These are phyloP conservation scores for Backusella morwellensis DNA, from an alignment of 192 early-diverging fungal species.

Conservation along the genomic window DNA sequence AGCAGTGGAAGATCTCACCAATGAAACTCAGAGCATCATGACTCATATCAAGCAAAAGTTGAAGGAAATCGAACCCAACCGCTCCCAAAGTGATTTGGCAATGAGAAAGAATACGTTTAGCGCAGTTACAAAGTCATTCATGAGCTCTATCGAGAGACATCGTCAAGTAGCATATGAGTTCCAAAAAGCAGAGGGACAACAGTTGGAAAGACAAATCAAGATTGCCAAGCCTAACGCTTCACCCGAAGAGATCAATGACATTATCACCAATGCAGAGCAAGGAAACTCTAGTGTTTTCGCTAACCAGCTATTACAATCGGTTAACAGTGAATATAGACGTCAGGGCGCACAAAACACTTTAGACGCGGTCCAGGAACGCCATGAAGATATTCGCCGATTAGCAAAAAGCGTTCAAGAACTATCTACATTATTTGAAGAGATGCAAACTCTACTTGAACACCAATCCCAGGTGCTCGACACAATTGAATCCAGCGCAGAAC, in stretches of 20 bases:
- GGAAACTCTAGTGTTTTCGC: conserved; percentile 51
- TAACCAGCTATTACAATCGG: conserved; percentile 52
- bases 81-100: conserved; percentile 24
- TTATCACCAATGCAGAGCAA: conserved; percentile 42
- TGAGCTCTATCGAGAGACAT: conserved; percentile 32
- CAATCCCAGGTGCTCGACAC: conserved; percentile 29
- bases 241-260: conserved; percentile 52
- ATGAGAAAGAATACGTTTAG: conserved; percentile 36
- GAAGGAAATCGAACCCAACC: conserved; percentile 32
- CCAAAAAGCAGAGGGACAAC: conserved; percentile 29
- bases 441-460: conserved; percentile 56
- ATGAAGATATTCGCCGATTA: conserved; percentile 57
- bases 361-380: conserved; percentile 61
- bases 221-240: conserved; percentile 58
- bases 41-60: conserved; percentile 30
- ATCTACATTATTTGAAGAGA: conserved; percentile 60
- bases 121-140: conserved; percentile 27
- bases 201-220: conserved; percentile 36
- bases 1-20: conserved; percentile 15
- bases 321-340: conserved; percentile 43
- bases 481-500: conserved; percentile 29
- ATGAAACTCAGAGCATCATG: conserved; percentile 28
- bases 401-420: conserved; percentile 57
- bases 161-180: conserved; percentile 29
- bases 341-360: conserved; percentile 40